Base-by-base conservation (phyloP, 306 rosid genomes). In the Glycine soja region DNA sequence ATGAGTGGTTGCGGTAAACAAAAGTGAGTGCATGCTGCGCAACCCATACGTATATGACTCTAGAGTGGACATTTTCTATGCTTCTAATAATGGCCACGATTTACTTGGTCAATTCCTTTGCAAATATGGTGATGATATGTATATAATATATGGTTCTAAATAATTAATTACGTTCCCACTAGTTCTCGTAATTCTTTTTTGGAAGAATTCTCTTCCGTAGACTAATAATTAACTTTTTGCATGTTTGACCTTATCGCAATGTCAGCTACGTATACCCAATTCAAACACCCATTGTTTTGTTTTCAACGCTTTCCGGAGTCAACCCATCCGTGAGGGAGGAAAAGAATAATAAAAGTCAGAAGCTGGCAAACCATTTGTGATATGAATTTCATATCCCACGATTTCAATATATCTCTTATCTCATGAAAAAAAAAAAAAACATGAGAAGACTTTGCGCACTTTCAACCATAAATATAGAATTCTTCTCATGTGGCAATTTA, bases 31-130 rank as follows among this genome's bases (percentile, higher is more conserved):
- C 72, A 7, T 4, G 71, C 32, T 38, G 30, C 30, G 30, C 30
- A 24, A 24, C 30, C 30, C 30, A 24, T 24, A 24, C 30, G 30
- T 24, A 24, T 24, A 24, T 24, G 30, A 24, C 2, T 24, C 30
- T 24, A 24, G 2, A 5, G 69, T 63, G 70, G 77, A 79, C 77
- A 5, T 57, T 2, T 40, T 79, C 76, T 15, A 38, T 45, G 59
- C 53, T 34, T 5, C 13, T 47, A 58, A 34, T 47, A 58, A 34
- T 11, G 15, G 77, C 72, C 77, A 11, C 50, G 11, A 70, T 59
- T 34, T 4, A 67, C 50, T 70, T 54, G 69, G 69, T 68, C 82
- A 78, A 78, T 54, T 66, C 67, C 59, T 42, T 45, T 14, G 14
- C 13, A 43, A 62, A 36, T 18, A 57, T 48, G 0, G 0, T 38